phyloP scores from a whole-genome alignment of 1,139 yeast genomes.

The Taphrina pruni region DNA sequence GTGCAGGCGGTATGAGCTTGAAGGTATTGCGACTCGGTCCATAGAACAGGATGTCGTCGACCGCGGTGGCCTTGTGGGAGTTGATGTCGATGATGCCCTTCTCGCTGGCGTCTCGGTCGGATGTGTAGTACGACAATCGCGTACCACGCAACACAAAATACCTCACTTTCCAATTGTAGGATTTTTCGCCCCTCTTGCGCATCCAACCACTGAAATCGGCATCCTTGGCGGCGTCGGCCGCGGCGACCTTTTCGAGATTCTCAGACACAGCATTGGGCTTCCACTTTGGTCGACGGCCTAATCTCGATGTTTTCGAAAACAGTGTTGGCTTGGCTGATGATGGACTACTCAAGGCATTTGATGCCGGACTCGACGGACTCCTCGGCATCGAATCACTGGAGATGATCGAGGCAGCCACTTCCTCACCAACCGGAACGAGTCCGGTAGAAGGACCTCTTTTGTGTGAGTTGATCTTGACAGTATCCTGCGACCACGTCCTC shows the following conservation, averaged over 20 bases:
- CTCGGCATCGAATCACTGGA: conserved; percentile 30
- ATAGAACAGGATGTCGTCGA: conserved; percentile 88
- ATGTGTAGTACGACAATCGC: conserved; percentile 81
- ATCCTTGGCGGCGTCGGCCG: conserved; percentile 75
- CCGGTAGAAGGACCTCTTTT: conserved; percentile 11
- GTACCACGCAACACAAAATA: conserved; percentile 92
- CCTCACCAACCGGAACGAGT: conserved; percentile 34
- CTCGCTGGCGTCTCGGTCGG: conserved; percentile 80
- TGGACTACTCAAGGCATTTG: conserved; percentile 11
- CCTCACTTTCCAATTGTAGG: conserved; percentile 88
- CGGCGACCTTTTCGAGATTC: conserved; percentile 78
- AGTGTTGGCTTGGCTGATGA: conserved; percentile 16
- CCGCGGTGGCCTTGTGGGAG: conserved; percentile 87
- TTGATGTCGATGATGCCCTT: conserved; percentile 94
- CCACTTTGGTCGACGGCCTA: conserved; percentile 39
- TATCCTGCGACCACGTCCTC: conserved; percentile 38
- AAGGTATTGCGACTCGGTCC: conserved; percentile 93
- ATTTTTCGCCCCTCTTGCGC: conserved; percentile 87
- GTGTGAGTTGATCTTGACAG: conserved; percentile 19
- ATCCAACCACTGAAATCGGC: conserved; percentile 92
- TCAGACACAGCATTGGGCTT: conserved; percentile 77
- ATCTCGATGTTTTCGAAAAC: conserved; percentile 15
- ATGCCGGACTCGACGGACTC: conserved; percentile 26
- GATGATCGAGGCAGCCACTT: conserved; percentile 28
- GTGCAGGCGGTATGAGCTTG: conserved; percentile 94